A percentile compares a stretch with the other conserved stretches of the same genome.
Evolutionary conservation across 2,329 filamentous ascomycete species (phyloP).

Genomic region (Calonectria naviculata): DNA sequence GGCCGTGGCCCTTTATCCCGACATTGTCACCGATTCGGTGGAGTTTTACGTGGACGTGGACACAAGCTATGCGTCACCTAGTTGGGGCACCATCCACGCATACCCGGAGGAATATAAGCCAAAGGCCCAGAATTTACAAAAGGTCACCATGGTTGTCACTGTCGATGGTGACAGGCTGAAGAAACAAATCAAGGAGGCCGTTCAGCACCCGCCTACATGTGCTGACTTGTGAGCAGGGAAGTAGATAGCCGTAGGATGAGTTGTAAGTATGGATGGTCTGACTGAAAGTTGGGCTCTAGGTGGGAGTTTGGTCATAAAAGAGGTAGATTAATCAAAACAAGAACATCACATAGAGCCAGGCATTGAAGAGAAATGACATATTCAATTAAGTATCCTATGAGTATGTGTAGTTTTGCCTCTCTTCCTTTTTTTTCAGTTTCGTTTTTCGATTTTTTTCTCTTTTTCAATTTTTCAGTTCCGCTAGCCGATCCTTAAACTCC

Average conservation of each 20-base stretch:
- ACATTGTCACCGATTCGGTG: background rate
- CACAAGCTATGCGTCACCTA: background rate
- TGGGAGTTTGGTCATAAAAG: background rate
- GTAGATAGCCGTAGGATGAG: background rate
- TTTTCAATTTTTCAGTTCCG: slow-evolving; percentile 1
- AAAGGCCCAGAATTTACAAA: background rate
- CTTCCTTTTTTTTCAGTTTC: slow-evolving; percentile 29
- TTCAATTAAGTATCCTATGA: slow-evolving; percentile 36
- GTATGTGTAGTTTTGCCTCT: slow-evolving; percentile 33
- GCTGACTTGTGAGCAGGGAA: background rate
- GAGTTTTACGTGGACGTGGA: background rate
- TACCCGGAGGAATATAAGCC: background rate
- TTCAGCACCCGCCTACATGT: background rate
- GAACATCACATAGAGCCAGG: background rate
- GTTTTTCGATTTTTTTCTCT: slow-evolving; percentile 16
- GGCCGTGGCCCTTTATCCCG: background rate
- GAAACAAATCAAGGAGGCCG: background rate
- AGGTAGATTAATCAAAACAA: background rate
- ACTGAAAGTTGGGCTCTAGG: no score
- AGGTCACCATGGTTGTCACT: background rate
- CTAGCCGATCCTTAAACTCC: background rate
- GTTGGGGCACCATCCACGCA: background rate
- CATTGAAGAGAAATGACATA: slow-evolving; percentile 33
- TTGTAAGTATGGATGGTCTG: background rate
- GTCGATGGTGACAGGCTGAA: background rate